These are phyloP conservation scores for Lycium ferocissimum DNA, from an alignment of 257 asterid species.

Conservation along the genomic window DNA sequence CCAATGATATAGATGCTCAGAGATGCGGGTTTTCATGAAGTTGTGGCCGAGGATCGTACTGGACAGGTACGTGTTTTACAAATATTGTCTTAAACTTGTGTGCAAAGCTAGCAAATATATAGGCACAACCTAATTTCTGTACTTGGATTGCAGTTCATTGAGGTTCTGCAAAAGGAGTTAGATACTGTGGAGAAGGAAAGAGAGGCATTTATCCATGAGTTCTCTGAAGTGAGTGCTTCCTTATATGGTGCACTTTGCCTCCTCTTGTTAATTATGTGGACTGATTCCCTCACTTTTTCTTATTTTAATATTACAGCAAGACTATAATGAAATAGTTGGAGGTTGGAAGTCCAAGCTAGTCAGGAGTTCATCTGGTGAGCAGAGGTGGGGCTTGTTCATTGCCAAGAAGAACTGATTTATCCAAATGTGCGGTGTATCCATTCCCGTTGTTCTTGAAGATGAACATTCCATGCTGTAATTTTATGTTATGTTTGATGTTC, in stretches of 20 bases:
- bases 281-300: neutral
- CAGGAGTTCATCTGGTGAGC: slow-evolving; percentile 86
- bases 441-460: neutral
- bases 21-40: slow-evolving; percentile 88
- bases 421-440: neutral
- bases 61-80: slow-evolving; percentile 62
- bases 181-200: slow-evolving; percentile 71
- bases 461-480: neutral
- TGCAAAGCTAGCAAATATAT: neutral
- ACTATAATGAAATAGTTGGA: slow-evolving; percentile 70
- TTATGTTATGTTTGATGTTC: neutral
- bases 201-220: slow-evolving; percentile 72
- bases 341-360: slow-evolving; percentile 91
- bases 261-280: neutral
- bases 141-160: slow-evolving; percentile 64
- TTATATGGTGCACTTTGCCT: neutral
- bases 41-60: slow-evolving; percentile 90
- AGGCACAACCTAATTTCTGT: neutral
- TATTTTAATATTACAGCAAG: slow-evolving; percentile 46
- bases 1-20: slow-evolving; percentile 70
- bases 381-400: slow-evolving; percentile 93
- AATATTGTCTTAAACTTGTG: neutral
- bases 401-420: slow-evolving; percentile 67
- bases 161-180: slow-evolving; percentile 81
- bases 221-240: slow-evolving; percentile 70